Base-by-base conservation (phyloP, 164 flowering plant genomes). In the Vitis rupestris region DNA sequence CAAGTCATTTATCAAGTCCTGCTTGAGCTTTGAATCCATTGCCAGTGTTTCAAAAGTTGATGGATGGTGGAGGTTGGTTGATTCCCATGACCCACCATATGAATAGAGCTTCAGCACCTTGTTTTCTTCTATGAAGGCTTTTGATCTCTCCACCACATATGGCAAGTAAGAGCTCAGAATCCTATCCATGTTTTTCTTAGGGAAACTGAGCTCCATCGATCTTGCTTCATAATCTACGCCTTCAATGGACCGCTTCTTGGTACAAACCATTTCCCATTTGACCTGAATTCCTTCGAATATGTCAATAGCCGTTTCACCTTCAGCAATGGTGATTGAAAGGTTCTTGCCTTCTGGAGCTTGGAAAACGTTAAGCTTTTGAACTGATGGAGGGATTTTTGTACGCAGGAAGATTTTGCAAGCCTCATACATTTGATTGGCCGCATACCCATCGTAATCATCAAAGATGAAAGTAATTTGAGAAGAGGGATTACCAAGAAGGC, bases 11-110 rank as follows among this genome's bases (percentile, higher is more conserved):
- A 69, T 61, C 19, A 74, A 9, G 17, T 4, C 44, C 62, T 54
- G 65, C 73, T 74, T 74, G 14, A 69, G n/a, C 13, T 58, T 66
- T 11, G 72, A 61, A 65, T 74, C 77, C 70, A 74, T 65, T 13
- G 77, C 77, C 31, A 74, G 30, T 9, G 65, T 74, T 13, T 64
- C 73, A 29, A 74, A 74, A 3, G 69, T 69, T 3, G 73, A 47
- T 23, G 77, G 77, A 64, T 69, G 77, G 10, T 74, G 47, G 8
- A 74, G 69, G 5, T 58, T 58, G 9, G 57, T 48, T 1, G 71
- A 67, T 13, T 44, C 23, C 65, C 65, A 48, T 10, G 13, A 2
- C 3, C 37, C 61, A n/a, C 70, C 49, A 4, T 37, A 48, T 37
- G 44, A 37, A 37, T 37, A 37, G 7, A 37, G 44, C 44, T 37